phyloP scores from a whole-genome alignment of 768 basidiomycete species.

The Chalciporus sphaerocephalus region DNA sequence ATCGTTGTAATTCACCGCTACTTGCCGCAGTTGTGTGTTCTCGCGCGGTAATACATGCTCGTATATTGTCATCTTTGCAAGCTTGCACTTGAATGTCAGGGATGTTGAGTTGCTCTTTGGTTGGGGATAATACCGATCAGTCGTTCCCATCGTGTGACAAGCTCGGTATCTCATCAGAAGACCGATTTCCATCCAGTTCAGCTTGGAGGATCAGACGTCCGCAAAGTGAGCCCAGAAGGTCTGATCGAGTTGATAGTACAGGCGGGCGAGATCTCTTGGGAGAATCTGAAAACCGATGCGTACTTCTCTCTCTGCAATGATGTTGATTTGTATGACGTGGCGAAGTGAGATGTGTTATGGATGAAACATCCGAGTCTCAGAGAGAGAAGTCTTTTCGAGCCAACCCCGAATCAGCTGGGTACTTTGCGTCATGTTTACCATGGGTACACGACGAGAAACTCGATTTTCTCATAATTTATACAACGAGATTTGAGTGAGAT shows the following conservation, averaged over 20 bases:
- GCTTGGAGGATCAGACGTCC: too few relatives aligned
- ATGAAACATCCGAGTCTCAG: too few relatives aligned
- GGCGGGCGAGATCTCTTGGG: too few relatives aligned
- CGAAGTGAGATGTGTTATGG: too few relatives aligned
- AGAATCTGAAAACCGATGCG: too few relatives aligned
- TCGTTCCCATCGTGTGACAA: conserved; percentile 1
- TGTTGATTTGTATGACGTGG: too few relatives aligned
- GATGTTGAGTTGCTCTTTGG: not conserved
- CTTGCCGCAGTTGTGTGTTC: not conserved
- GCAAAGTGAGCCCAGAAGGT: too few relatives aligned
- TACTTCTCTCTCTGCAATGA: too few relatives aligned
- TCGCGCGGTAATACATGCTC: conserved; percentile 3
- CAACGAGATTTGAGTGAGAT: not conserved
- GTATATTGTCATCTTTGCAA: conserved; percentile 8
- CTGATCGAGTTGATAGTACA: too few relatives aligned
- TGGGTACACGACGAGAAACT: not conserved
- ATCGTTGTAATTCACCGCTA: not conserved
- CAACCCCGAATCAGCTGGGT: not conserved
- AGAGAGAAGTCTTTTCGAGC: not conserved
- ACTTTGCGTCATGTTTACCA: not conserved
- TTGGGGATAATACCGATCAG: too few relatives aligned
- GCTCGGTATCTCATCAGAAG: not conserved
- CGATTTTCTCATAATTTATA: not conserved
- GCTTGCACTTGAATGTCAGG: conserved; percentile 1
- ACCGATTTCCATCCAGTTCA: too few relatives aligned